phyloP scores from a whole-genome alignment of 768 basidiomycete genomes.

The Terana coerulea region DNA sequence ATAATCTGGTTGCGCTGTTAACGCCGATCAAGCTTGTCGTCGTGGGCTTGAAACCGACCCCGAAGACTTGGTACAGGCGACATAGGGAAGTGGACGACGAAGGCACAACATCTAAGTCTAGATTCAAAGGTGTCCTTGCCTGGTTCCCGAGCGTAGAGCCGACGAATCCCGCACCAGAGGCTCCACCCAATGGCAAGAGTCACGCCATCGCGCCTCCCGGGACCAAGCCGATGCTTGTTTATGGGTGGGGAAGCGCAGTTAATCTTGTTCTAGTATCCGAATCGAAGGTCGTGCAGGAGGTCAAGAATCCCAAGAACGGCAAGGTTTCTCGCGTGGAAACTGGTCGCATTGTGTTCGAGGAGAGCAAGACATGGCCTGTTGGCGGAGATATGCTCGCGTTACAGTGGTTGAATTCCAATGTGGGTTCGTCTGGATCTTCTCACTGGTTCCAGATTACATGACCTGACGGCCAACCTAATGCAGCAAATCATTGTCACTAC shows the following conservation, averaged over 20 bases:
- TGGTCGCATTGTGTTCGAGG: slow-evolving; percentile 62
- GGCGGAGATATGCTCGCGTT: slow-evolving; percentile 64
- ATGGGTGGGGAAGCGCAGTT: slow-evolving; percentile 76
- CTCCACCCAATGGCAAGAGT: slow-evolving; percentile 19
- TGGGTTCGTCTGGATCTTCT: slow-evolving; percentile 44
- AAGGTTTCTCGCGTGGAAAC: slow-evolving; percentile 57
- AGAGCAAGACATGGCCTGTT: slow-evolving; percentile 55
- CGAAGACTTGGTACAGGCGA: slow-evolving; percentile 88
- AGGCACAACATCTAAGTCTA: slow-evolving; percentile 35
- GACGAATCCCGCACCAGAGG: slow-evolving; percentile 14
- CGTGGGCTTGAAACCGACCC: slow-evolving; percentile 87
- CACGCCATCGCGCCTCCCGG: slow-evolving; percentile 14
- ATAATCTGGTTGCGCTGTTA: slow-evolving; percentile 79
- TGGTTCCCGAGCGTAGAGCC: slow-evolving; percentile 73
- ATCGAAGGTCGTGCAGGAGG: slow-evolving; percentile 44
- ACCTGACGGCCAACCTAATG: slow-evolving; percentile 5
- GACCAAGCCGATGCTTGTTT: slow-evolving; percentile 68
- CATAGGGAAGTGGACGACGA: slow-evolving; percentile 51
- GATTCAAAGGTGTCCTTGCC: slow-evolving; percentile 61
- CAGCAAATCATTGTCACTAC: slow-evolving; percentile 74
- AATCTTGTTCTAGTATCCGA: slow-evolving; percentile 66
- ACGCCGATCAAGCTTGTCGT: slow-evolving; percentile 91
- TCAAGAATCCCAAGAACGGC: slow-evolving; percentile 52
- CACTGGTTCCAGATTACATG: background rate
- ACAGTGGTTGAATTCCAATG: slow-evolving; percentile 86